A percentile compares a stretch with the other conserved stretches of the same genome.
phyloP scores from a whole-genome alignment of 352 stramenopile genomes.

The Globisporangium cylindrosporum region DNA sequence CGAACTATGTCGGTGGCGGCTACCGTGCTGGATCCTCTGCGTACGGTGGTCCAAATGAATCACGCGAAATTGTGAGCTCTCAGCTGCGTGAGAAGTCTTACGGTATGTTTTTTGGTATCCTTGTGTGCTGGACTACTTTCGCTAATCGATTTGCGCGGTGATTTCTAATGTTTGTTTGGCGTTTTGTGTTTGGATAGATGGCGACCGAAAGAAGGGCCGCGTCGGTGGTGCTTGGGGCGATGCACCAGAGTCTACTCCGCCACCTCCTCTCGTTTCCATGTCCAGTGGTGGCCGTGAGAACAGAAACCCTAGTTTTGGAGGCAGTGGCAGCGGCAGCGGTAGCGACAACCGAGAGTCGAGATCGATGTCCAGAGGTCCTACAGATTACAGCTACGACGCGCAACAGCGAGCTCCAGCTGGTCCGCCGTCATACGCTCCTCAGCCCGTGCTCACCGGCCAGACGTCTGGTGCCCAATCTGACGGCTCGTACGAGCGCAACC shows the following conservation, averaged over 20 bases:
- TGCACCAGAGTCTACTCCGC: conserved; percentile 22
- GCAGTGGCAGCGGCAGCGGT: conserved; percentile 11
- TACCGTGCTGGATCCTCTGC: conserved; percentile 44
- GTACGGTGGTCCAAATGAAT: conserved; percentile 38
- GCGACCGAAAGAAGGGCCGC: conserved; percentile 81
- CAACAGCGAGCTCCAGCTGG: conserved; percentile 15
- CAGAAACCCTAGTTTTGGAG: conserved; percentile 44
- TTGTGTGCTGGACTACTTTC: neutral
- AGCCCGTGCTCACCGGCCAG: conserved; percentile 43
- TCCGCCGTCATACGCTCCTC: conserved; percentile 24
- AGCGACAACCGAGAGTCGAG: conserved; percentile 33
- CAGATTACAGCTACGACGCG: conserved; percentile 63
- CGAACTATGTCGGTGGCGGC: conserved; percentile 37
- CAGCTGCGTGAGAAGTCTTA: conserved; percentile 81
- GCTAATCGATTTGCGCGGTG: neutral
- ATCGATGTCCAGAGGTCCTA: conserved; percentile 30
- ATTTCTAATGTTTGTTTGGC: neutral
- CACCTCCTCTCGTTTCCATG: conserved; percentile 22
- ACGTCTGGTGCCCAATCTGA: conserved; percentile 77
- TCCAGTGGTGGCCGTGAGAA: conserved; percentile 33
- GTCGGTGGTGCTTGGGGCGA: conserved; percentile 69
- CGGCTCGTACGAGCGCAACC: conserved; percentile 91
- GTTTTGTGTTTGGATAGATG: conserved; percentile 34
- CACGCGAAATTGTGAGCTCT: conserved; percentile 55
- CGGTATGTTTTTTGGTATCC: conserved; percentile 28